phyloP scores from a whole-genome alignment of 2,329 filamentous ascomycete genomes.

The Fusarium newnesense region DNA sequence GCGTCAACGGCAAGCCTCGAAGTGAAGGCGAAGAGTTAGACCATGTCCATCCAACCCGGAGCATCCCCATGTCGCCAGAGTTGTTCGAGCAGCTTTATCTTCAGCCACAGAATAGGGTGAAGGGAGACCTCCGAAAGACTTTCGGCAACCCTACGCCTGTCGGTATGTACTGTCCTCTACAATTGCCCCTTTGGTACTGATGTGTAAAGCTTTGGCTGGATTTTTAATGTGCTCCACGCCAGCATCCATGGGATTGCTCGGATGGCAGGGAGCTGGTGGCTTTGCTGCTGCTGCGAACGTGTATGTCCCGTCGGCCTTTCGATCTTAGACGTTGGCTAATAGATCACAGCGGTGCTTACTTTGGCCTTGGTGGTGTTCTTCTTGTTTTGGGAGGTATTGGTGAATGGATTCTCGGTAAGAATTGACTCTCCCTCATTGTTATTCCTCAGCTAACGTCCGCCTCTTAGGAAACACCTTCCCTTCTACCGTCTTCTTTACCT shows the following conservation, averaged over 20 bases:
- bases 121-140: slow-evolving; percentile 59
- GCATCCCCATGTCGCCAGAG: slow-evolving; percentile 60
- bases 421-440: fast-evolving
- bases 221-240: slow-evolving; percentile 47
- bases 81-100: slow-evolving; percentile 65
- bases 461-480: slow-evolving; percentile 61
- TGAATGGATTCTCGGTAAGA: slow-evolving; percentile 59
- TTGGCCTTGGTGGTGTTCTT: slow-evolving; percentile 58
- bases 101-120: slow-evolving; percentile 56
- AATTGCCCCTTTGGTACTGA: not conserved
- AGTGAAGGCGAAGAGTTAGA: slow-evolving; percentile 35
- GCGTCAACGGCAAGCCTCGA: slow-evolving; percentile 15
- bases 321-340: not conserved
- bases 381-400: slow-evolving; percentile 59
- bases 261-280: slow-evolving; percentile 47
- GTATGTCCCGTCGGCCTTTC: slow-evolving; percentile 6
- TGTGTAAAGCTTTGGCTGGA: slow-evolving; percentile 40
- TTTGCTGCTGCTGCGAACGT: slow-evolving; percentile 46
- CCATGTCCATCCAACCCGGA: slow-evolving; percentile 49
- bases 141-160: slow-evolving; percentile 64
- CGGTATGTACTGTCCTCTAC: slow-evolving; percentile 11
- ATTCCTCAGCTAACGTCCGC: not conserved
- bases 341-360: slow-evolving; percentile 48
- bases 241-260: slow-evolving; percentile 44
- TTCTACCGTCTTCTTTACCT: slow-evolving; percentile 61